Percentiles rank a stretch among this genome's conserved stretches.
These are phyloP conservation scores for Psidium friedrichsthalianum DNA, from an alignment of 345 rosid genomes.

Conservation along the genomic window DNA sequence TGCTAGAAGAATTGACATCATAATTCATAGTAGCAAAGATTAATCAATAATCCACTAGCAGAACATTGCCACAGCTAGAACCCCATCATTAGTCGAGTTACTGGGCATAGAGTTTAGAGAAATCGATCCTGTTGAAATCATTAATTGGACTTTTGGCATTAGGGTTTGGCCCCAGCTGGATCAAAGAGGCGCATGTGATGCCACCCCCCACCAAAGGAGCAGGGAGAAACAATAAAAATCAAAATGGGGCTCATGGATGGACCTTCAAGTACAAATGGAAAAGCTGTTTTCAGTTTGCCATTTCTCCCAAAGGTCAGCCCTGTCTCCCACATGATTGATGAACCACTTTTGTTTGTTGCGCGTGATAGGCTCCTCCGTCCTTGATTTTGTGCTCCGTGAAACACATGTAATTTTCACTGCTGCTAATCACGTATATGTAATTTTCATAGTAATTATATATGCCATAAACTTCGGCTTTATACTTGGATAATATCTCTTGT, in stretches of 20 bases:
- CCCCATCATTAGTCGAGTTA: not conserved
- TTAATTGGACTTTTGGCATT: not conserved
- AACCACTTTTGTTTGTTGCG: not conserved
- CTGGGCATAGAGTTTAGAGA: not conserved
- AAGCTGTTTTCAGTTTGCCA: not conserved
- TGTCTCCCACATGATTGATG: slow-evolving; percentile 1
- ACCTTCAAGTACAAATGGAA: slow-evolving; percentile 2
- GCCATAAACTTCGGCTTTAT: no score
- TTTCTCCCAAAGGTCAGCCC: not conserved
- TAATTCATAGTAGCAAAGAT: not conserved
- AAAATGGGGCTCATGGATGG: not conserved
- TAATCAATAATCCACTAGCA: not conserved
- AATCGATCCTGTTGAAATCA: not conserved
- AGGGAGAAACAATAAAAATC: not conserved
- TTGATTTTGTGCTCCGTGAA: not conserved
- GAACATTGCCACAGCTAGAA: not conserved
- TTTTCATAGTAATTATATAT: no score
- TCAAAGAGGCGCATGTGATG: not conserved
- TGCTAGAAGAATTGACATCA: not conserved
- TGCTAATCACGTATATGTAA: no score
- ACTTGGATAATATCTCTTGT: no score
- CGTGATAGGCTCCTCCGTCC: not conserved
- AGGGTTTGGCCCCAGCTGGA: not conserved
- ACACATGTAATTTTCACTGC: no score
- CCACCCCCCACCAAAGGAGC: not conserved